Base-by-base conservation (phyloP, 2,329 filamentous ascomycete species). In the Alternaria conjuncta region DNA sequence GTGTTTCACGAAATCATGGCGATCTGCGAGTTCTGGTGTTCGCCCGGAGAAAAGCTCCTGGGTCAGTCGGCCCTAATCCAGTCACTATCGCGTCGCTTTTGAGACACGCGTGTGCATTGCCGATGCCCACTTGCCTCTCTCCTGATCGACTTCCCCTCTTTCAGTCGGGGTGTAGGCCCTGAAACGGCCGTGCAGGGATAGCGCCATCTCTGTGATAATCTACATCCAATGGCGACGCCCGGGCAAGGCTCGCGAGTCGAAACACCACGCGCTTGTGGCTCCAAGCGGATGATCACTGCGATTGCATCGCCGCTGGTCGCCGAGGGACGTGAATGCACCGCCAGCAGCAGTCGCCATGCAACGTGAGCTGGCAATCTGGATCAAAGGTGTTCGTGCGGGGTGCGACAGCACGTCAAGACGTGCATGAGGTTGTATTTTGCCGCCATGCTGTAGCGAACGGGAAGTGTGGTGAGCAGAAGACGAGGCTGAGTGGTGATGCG, bases 101-200 rank as follows among this genome's bases (percentile, higher is more conserved):
- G 25, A 49, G 41, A 57, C 44, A 25, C 25, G 30, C 47, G 26
- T 41, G 26, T 53, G 20, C 47, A 59, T 21, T 57, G 53, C 41
- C 57, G 18, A 15, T 51, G 30, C 28, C 44, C 21, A 63, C 26
- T 36, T 60, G n/a, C 28, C 28, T 30, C 55, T 50, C 61, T 61
- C 46, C 46, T 61, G 54, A 61, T 57, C 53, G 30, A 47, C 53
- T 61, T 57, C 57, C 61, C 61, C 57, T 54, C 57, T 57, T 64
- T 64, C 54, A 44, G 45, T 43, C 55, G 49, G 49, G 32, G 55
- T 51, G 46, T 47, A 41, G 18, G 45, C 51, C 54, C 50, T 58
- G 57, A 61, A 60, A 61, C 60, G 57, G 61, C 47, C 61, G 54
- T 66, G 61, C 61, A 61, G 60, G 26, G 18, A 43, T 66, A 64